A percentile compares a stretch with the other conserved stretches of the same genome.
Evolutionary conservation across 73 alveolate genomes (phyloP).

Genomic region (Symbiodinium natans): DNA sequence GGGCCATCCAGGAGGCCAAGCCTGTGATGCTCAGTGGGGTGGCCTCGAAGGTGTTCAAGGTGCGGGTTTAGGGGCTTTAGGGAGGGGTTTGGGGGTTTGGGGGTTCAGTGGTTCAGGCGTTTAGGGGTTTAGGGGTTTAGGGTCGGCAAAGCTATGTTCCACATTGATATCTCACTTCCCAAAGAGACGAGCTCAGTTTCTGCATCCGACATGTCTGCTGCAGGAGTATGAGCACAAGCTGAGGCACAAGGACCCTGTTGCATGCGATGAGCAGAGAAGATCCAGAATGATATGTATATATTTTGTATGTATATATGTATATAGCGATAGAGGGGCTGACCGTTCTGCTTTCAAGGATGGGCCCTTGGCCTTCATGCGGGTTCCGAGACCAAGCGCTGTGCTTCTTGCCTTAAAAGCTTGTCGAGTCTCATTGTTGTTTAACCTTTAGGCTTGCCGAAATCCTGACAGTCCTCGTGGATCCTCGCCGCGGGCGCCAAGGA

Average conservation of each 20-base stretch:
- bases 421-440: not conserved
- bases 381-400: constrained; percentile 87
- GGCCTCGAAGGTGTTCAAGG: constrained; percentile 61
- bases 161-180: too few species aligned
- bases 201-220: too few species aligned
- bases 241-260: constrained; percentile 55
- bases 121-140: not conserved
- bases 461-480: not conserved
- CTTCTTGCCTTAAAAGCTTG: not conserved
- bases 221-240: constrained; percentile 75
- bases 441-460: not conserved
- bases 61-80: not conserved
- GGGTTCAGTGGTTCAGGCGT: not conserved
- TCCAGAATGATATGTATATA: too few species aligned
- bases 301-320: too few species aligned
- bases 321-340: too few species aligned
- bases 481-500: not conserved
- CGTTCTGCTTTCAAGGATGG: constrained; percentile 15
- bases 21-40: constrained; percentile 81
- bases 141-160: too few species aligned
- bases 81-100: not conserved
- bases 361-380: constrained; percentile 70
- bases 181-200: too few species aligned
- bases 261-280: too few species aligned
- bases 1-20: constrained; percentile 74